Conservation (phyloP, 2,329 filamentous ascomycete species). For the Aspergillus fijiensis region DNA sequence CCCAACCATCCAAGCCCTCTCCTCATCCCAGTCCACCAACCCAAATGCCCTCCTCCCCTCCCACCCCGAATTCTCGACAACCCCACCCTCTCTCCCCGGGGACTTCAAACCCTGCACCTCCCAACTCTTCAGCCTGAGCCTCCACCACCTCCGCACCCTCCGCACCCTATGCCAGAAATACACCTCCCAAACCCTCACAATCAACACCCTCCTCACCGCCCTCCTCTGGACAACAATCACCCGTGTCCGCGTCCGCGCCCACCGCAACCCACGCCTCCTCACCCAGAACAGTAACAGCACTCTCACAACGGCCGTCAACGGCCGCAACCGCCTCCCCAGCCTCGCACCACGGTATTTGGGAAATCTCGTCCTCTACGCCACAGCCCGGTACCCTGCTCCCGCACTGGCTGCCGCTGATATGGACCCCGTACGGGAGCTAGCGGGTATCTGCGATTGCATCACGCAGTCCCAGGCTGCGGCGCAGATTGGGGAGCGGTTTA, state of each 20-base stretch:
- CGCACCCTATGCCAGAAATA: neutral
- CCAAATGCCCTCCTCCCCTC: neutral
- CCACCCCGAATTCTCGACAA: slow-evolving; percentile 10
- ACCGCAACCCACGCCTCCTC: neutral
- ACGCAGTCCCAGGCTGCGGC: neutral
- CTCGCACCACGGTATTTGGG: neutral
- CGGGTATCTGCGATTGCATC: slow-evolving; percentile 3
- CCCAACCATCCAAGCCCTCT: no score
- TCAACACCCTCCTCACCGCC: slow-evolving; percentile 12
- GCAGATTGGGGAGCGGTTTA: neutral
- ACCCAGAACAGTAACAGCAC: neutral
- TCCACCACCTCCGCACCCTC: slow-evolving; percentile 2
- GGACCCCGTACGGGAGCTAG: neutral
- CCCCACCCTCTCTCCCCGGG: neutral
- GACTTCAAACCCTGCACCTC: neutral
- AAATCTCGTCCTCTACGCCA: slow-evolving; percentile 8
- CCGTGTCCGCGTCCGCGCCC: slow-evolving; percentile 4
- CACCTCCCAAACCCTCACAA: neutral
- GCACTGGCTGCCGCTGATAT: neutral
- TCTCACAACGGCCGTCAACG: slow-evolving; percentile 9
- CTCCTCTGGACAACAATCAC: slow-evolving; percentile 18
- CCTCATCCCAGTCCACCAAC: no score
- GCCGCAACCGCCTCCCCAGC: neutral
- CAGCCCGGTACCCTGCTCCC: neutral
- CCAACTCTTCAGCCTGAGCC: slow-evolving; percentile 1